Evolutionary conservation across 2,329 filamentous ascomycete species (phyloP).

Genomic region (Rasamsonia emersonii): DNA sequence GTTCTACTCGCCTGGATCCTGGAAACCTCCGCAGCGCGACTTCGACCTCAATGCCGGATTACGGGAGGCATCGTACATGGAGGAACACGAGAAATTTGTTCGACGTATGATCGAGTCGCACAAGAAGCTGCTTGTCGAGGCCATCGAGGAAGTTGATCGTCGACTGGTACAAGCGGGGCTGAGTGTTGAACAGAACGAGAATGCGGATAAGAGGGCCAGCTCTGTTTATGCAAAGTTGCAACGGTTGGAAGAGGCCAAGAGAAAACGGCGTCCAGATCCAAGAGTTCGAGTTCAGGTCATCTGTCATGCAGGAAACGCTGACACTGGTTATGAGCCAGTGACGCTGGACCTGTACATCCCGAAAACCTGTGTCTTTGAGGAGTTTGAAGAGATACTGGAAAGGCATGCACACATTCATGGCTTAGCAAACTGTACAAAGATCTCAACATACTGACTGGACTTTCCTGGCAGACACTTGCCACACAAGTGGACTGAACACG

Average conservation of each 20-base stretch:
- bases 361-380: too few species aligned
- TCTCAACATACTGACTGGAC: too few species aligned
- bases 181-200: constrained; percentile 6
- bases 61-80: neutral
- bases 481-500: too few species aligned
- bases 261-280: neutral
- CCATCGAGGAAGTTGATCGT: constrained; percentile 8
- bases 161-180: constrained; percentile 6
- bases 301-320: too few species aligned
- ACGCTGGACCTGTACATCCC: too few species aligned
- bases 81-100: constrained; percentile 5
- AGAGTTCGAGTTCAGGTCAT: constrained; percentile 6
- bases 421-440: too few species aligned
- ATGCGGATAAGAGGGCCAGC: constrained; percentile 6
- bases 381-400: too few species aligned
- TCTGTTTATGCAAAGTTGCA: constrained; percentile 9
- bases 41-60: neutral
- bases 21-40: neutral
- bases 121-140: constrained; percentile 6
- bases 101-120: constrained; percentile 8
- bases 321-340: constrained; percentile 13
- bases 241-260: constrained; percentile 5
- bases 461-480: too few species aligned
- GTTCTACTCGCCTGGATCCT: neutral
- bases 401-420: too few species aligned